phyloP scores from a whole-genome alignment of 208 protist genomes.

The Leishmania tropica region DNA sequence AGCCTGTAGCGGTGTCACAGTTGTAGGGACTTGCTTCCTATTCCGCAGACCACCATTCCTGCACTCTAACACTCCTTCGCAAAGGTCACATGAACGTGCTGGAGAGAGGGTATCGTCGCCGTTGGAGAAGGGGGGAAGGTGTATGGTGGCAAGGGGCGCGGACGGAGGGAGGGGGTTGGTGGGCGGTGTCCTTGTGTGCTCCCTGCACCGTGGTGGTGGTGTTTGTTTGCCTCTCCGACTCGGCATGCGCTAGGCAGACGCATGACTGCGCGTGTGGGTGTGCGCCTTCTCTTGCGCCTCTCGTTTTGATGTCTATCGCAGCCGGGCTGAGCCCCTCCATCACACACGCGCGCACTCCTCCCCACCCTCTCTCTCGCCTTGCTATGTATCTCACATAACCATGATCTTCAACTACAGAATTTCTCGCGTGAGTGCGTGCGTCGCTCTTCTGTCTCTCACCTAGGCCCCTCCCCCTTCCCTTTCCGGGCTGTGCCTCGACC shows the following conservation, averaged over 20 bases:
- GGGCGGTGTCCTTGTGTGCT: not conserved
- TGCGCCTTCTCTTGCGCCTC: no score
- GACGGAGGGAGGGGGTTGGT: not conserved
- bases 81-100: not conserved
- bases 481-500: not conserved
- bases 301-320: no score
- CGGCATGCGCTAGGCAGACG: not conserved
- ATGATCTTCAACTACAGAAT: no score
- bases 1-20: conserved; percentile 46
- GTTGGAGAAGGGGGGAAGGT: not conserved
- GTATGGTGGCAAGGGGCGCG: not conserved
- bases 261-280: not conserved
- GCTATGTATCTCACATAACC: no score
- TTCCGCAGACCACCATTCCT: not conserved
- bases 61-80: not conserved
- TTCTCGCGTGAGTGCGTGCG: not conserved
- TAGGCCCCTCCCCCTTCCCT: not conserved
- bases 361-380: no score
- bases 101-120: not conserved
- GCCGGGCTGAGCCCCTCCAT: no score
- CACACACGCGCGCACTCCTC: no score
- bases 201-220: not conserved
- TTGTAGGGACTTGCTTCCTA: conserved; percentile 17
- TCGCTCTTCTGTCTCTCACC: not conserved
- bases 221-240: not conserved